Conservation (phyloP, 2,329 filamentous ascomycete genomes). For the Aspergillus quadrilineatus region DNA sequence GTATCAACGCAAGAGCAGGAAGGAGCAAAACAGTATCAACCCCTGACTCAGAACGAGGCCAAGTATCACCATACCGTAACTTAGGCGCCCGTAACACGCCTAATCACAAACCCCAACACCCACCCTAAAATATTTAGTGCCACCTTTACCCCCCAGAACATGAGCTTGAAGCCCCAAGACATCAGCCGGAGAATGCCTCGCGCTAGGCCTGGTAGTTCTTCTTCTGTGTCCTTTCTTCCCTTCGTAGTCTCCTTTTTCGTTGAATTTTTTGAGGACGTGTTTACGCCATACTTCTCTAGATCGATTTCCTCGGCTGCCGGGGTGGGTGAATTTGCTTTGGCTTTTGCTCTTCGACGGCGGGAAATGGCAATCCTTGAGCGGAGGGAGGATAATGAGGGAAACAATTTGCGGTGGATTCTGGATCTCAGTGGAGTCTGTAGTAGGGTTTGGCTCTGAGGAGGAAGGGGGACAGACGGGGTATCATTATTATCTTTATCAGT, state of each 20-base stretch:
- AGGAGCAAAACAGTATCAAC: not conserved
- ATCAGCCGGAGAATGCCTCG: conserved; percentile 37
- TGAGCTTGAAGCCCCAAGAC: conserved; percentile 38
- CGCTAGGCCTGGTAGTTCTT: conserved; percentile 41
- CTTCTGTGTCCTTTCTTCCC: conserved; percentile 28
- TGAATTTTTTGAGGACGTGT: conserved; percentile 25
- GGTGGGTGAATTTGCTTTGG: conserved; percentile 22
- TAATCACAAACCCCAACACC: conserved; percentile 40
- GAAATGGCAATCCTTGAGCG: not conserved
- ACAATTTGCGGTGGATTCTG: conserved; percentile 12
- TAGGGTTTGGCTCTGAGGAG: conserved; percentile 1
- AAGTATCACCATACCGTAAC: not conserved
- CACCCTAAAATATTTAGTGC: conserved; percentile 43
- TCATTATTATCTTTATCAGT: conserved; percentile 26
- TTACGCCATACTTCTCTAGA: conserved; percentile 46
- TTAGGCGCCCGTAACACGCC: conserved; percentile 40
- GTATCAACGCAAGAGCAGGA: no score
- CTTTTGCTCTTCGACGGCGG: conserved; percentile 18
- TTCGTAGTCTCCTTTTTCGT: conserved; percentile 10
- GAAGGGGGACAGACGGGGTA: conserved; percentile 22
- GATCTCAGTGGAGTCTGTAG: not conserved
- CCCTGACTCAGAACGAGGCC: not conserved
- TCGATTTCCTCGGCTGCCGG: conserved; percentile 44
- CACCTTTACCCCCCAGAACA: conserved; percentile 39
- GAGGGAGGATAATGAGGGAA: conserved; percentile 21